Conservation (phyloP, 2,329 filamentous ascomycete genomes). For the Diaporthe aspalathi region DNA sequence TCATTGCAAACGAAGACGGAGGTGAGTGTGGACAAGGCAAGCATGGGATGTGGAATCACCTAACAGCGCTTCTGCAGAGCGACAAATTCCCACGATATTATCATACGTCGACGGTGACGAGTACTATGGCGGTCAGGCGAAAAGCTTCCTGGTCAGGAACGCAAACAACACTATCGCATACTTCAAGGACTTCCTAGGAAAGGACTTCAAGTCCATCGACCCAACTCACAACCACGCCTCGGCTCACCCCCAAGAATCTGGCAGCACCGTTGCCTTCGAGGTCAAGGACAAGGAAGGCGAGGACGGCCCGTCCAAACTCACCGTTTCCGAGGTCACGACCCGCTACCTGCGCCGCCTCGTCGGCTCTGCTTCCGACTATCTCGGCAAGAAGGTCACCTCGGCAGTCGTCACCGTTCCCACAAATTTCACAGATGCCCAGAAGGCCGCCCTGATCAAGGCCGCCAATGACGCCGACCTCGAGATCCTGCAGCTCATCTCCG, state of each 20-base stretch:
- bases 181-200: conserved; percentile 95
- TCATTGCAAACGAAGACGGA: conserved; percentile 99
- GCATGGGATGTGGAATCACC: neutral
- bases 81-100: conserved; percentile 93
- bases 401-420: conserved; percentile 94
- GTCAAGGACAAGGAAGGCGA: conserved; percentile 81
- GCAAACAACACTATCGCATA: conserved; percentile 92
- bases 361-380: conserved; percentile 87
- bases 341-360: conserved; percentile 86
- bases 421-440: conserved; percentile 90
- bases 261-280: conserved; percentile 80
- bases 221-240: conserved; percentile 94
- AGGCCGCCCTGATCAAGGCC: conserved; percentile 80
- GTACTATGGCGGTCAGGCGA: conserved; percentile 95
- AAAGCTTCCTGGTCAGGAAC: conserved; percentile 92
- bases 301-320: conserved; percentile 70
- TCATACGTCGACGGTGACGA: conserved; percentile 97
- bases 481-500: conserved; percentile 90
- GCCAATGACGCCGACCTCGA: conserved; percentile 86
- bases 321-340: conserved; percentile 83
- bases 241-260: conserved; percentile 84
- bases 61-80: conserved; percentile 68
- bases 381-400: conserved; percentile 93
- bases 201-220: conserved; percentile 97
- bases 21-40: conserved; percentile 65